Conservation (phyloP, 2,329 filamentous ascomycete species). For the Berkeleyomyces rouxiae region DNA sequence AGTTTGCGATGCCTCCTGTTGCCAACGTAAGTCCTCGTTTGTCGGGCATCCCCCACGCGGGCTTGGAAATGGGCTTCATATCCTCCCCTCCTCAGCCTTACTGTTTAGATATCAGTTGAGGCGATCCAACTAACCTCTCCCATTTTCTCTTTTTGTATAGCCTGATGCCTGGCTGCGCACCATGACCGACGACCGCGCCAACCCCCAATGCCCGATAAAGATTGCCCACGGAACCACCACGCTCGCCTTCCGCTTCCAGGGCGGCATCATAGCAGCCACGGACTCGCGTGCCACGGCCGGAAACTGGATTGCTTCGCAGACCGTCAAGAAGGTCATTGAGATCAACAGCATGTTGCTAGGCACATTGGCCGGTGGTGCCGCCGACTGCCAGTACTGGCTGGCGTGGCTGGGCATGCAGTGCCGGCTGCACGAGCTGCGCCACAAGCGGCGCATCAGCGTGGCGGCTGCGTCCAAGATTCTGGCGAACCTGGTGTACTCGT, state of each 20-base stretch:
- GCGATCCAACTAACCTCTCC: slow-evolving; percentile 5
- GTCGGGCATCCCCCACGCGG: background rate
- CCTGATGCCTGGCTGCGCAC: slow-evolving; percentile 89
- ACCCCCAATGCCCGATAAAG: slow-evolving; percentile 96
- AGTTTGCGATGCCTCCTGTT: slow-evolving; percentile 88
- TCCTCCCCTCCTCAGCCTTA: background rate
- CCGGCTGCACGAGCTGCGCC: slow-evolving; percentile 93
- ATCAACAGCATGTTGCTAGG: slow-evolving; percentile 89
- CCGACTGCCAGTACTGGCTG: slow-evolving; percentile 99
- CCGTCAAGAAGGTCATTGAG: slow-evolving; percentile 99
- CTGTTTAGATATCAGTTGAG: background rate
- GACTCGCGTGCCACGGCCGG: slow-evolving; percentile 94
- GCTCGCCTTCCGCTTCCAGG: slow-evolving; percentile 93
- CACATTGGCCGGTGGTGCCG: slow-evolving; percentile 96
- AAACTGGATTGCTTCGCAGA: slow-evolving; percentile 99
- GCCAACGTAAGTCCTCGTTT: slow-evolving; percentile 48
- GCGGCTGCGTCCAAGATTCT: slow-evolving; percentile 96
- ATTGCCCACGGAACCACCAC: slow-evolving; percentile 98
- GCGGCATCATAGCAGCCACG: slow-evolving; percentile 94
- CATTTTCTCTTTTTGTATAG: slow-evolving; percentile 27
- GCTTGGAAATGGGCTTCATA: slow-evolving; percentile 12
- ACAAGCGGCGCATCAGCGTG: slow-evolving; percentile 97
- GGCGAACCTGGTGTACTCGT: slow-evolving; percentile 92
- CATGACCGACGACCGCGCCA: slow-evolving; percentile 91
- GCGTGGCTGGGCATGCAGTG: slow-evolving; percentile 98